A percentile compares a stretch with the other conserved stretches of the same genome.
Conservation (phyloP, 1,284 basidiomycete species). For the Cryptococcus sp. region DNA sequence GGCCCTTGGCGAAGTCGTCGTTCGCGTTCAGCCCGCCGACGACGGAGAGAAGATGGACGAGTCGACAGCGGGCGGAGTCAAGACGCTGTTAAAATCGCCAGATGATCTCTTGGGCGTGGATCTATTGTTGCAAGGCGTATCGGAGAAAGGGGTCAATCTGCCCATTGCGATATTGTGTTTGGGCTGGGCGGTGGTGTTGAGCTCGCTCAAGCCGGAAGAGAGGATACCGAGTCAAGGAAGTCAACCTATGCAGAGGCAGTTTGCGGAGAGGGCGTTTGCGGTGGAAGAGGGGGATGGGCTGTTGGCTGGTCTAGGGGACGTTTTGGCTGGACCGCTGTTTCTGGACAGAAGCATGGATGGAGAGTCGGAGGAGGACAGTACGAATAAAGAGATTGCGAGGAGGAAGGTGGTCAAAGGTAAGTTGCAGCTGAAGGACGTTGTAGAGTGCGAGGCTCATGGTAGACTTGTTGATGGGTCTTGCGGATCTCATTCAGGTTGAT, state of each 20-base stretch:
- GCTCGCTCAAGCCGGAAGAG: conserved; percentile 20
- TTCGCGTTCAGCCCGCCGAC: conserved; percentile 9
- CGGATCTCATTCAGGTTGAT: conserved; percentile 30
- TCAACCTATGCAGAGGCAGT: conserved; percentile 18
- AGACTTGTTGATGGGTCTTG: conserved; percentile 38
- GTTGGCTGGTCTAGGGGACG: conserved; percentile 36
- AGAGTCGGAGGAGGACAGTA: conserved; percentile 10
- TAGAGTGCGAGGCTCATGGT: background rate
- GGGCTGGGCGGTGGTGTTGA: conserved; percentile 39
- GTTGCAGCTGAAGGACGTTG: background rate
- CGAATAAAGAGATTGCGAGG: conserved; percentile 18
- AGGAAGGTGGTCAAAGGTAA: conserved; percentile 37
- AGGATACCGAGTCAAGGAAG: conserved; percentile 19
- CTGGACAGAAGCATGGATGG: conserved; percentile 10
- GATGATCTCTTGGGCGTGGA: conserved; percentile 28
- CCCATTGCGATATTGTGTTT: conserved; percentile 40
- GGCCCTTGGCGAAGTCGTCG: conserved; percentile 28
- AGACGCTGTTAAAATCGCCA: conserved; percentile 26
- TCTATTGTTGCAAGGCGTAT: conserved; percentile 25
- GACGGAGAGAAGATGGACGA: conserved; percentile 9
- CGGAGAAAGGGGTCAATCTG: conserved; percentile 16
- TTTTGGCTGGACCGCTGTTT: conserved; percentile 34
- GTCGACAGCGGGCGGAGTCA: conserved; percentile 7
- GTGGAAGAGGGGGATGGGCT: conserved; percentile 22
- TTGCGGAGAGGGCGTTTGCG: conserved; percentile 27